These are phyloP conservation scores for Oxytropis ochrocephala DNA, from an alignment of 306 rosid genomes.

Conservation along the genomic window DNA sequence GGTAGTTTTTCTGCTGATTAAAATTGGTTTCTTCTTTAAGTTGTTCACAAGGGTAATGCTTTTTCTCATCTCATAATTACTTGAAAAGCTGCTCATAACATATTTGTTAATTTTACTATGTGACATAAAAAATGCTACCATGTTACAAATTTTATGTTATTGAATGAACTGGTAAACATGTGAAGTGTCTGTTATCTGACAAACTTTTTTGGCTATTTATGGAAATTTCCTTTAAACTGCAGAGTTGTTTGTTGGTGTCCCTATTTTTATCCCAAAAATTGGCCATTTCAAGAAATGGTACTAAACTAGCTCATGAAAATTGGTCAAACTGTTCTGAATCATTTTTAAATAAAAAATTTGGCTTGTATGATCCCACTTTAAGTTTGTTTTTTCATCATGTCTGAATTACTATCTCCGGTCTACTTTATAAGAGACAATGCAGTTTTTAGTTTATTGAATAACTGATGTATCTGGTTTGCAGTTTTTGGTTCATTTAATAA, in stretches of 20 bases:
- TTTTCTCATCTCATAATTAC: not conserved
- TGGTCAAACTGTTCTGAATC: not conserved
- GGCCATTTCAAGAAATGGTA: not conserved
- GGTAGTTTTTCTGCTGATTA: slow-evolving; percentile 45
- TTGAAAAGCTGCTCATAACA: not conserved
- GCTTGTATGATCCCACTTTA: not conserved
- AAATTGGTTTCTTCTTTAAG: slow-evolving; percentile 57
- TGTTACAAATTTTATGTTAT: not conserved
- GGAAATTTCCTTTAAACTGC: too few species aligned
- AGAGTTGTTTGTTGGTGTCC: too few species aligned
- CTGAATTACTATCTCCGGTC: too few species aligned
- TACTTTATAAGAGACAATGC: too few species aligned
- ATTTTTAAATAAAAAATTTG: not conserved
- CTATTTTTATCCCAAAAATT: not conserved
- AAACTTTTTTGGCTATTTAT: too few species aligned
- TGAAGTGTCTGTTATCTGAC: not conserved
- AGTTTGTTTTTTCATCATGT: too few species aligned
- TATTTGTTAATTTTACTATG: not conserved
- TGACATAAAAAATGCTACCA: not conserved
- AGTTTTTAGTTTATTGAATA: too few species aligned
- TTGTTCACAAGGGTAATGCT: slow-evolving; percentile 72
- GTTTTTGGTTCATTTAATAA: too few species aligned
- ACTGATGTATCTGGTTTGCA: too few species aligned
- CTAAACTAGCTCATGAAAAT: not conserved
- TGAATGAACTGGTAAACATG: not conserved